These are phyloP conservation scores for Oryza meyeriana DNA, from an alignment of 176 grass and related monocot species.

Conservation along the genomic window DNA sequence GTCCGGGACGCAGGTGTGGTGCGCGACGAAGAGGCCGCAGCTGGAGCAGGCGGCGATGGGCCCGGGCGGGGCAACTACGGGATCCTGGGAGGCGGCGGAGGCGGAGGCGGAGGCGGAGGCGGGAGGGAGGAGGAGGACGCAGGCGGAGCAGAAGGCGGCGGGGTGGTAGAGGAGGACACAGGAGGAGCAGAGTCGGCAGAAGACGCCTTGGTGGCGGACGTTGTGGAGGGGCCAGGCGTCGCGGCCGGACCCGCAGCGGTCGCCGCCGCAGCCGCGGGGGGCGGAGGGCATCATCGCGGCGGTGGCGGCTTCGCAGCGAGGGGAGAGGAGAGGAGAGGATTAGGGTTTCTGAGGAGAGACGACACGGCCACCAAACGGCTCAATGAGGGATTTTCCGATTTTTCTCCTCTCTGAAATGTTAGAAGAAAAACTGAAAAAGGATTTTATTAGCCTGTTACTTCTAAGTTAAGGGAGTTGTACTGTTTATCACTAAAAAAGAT, in stretches of 20 bases:
- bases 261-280: slow-evolving; percentile 62
- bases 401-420: background rate
- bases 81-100: background rate
- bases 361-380: slow-evolving; percentile 42
- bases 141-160: slow-evolving; percentile 66
- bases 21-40: slow-evolving; percentile 59
- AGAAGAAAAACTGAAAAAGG: background rate
- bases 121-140: slow-evolving; percentile 57
- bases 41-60: slow-evolving; percentile 55
- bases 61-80: slow-evolving; percentile 15
- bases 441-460: too few relatives aligned
- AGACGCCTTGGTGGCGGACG: slow-evolving; percentile 71
- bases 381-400: background rate
- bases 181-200: slow-evolving; percentile 75
- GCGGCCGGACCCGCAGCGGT: slow-evolving; percentile 50
- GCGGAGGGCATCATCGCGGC: slow-evolving; percentile 21
- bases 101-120: background rate
- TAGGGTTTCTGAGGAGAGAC: slow-evolving; percentile 49
- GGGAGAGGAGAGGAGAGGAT: slow-evolving; percentile 6
- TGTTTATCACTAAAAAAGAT: too few relatives aligned
- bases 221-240: slow-evolving; percentile 96
- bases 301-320: slow-evolving; percentile 4
- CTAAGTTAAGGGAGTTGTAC: too few relatives aligned
- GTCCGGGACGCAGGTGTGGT: slow-evolving; percentile 51
- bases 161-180: slow-evolving; percentile 86